Conservation (phyloP, 331 rosid species). For the Saraca asoca region DNA sequence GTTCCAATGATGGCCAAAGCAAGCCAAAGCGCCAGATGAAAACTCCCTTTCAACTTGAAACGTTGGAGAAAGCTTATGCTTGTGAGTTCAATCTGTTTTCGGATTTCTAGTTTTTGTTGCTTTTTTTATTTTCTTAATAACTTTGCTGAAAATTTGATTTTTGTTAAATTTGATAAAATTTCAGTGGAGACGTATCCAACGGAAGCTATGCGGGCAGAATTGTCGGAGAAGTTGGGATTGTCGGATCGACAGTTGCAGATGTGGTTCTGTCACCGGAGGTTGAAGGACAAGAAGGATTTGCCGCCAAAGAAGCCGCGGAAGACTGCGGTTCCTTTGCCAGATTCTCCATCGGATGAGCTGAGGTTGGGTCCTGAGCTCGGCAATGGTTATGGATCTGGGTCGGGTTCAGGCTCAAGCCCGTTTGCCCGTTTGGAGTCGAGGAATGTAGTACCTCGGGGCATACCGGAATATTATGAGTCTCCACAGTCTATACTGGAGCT, state of each 20-base stretch:
- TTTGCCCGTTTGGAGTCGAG: constrained; percentile 57
- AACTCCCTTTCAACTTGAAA: constrained; percentile 96
- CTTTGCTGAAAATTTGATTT: constrained; percentile 23
- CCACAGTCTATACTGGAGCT: constrained; percentile 71
- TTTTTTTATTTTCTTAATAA: constrained; percentile 1
- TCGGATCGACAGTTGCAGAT: constrained; percentile 99
- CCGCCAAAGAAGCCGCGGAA: constrained; percentile 55
- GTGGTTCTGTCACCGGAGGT: constrained; percentile 99
- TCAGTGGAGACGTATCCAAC: constrained; percentile 89
- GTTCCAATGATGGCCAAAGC: constrained; percentile 89
- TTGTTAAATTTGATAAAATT: constrained; percentile 11
- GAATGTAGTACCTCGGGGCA: constrained; percentile 54
- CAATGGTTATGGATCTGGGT: constrained; percentile 88
- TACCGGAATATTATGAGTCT: constrained; percentile 65
- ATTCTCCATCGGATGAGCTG: constrained; percentile 70
- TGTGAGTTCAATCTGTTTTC: constrained; percentile 42
- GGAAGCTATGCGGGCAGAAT: constrained; percentile 72
- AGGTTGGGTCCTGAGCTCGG: constrained; percentile 57
- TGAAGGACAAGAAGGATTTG: constrained; percentile 90
- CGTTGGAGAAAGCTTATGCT: constrained; percentile 89
- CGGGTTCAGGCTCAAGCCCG: constrained; percentile 95
- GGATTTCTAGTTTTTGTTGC: background rate
- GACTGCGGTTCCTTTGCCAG: constrained; percentile 46
- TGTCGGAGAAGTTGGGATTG: constrained; percentile 89
- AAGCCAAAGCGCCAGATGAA: constrained; percentile 99